Percentiles rank a stretch among this genome's conserved stretches.
phyloP scores from a whole-genome alignment of 2,329 filamentous ascomycete species.

The Hypoxylon sp. region DNA sequence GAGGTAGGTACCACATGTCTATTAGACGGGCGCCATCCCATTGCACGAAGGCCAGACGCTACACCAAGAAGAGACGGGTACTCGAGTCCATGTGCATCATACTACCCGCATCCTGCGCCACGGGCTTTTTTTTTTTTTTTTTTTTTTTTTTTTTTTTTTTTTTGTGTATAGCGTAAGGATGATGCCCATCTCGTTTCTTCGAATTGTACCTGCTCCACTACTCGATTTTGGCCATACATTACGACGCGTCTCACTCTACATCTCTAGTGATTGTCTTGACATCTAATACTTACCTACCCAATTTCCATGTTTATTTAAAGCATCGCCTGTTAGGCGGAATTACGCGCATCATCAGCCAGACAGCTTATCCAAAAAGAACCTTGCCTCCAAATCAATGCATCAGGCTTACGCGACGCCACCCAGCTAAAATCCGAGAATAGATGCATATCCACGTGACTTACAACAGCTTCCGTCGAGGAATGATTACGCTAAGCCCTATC shows the following conservation, averaged over 20 bases:
- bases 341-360: slow-evolving; percentile 9
- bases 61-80: slow-evolving; percentile 38
- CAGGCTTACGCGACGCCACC: slow-evolving; percentile 6
- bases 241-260: slow-evolving; percentile 31
- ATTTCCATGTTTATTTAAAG: slow-evolving; percentile 14
- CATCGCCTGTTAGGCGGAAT: slow-evolving; percentile 13
- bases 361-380: slow-evolving; percentile 11
- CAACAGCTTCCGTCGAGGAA: slow-evolving; percentile 30
- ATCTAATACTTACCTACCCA: background rate
- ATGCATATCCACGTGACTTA: slow-evolving; percentile 39
- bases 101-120: slow-evolving; percentile 30
- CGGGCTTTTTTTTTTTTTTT: slow-evolving; percentile 12
- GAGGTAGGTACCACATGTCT: slow-evolving; percentile 32
- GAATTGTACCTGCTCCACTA: slow-evolving; percentile 39
- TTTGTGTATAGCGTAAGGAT: slow-evolving; percentile 28
- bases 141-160: slow-evolving; percentile 18
- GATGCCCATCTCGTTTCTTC: slow-evolving; percentile 19
- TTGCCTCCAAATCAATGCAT: slow-evolving; percentile 17
- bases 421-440: slow-evolving; percentile 32
- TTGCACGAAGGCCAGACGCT: slow-evolving; percentile 41
- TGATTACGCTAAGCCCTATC: slow-evolving; percentile 46
- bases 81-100: slow-evolving; percentile 28
- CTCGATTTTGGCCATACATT: too few relatives aligned
- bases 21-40: slow-evolving; percentile 27
- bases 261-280: slow-evolving; percentile 8